Base-by-base conservation (phyloP, 164 flowering plant genomes). In the Cinnamomum chago region DNA sequence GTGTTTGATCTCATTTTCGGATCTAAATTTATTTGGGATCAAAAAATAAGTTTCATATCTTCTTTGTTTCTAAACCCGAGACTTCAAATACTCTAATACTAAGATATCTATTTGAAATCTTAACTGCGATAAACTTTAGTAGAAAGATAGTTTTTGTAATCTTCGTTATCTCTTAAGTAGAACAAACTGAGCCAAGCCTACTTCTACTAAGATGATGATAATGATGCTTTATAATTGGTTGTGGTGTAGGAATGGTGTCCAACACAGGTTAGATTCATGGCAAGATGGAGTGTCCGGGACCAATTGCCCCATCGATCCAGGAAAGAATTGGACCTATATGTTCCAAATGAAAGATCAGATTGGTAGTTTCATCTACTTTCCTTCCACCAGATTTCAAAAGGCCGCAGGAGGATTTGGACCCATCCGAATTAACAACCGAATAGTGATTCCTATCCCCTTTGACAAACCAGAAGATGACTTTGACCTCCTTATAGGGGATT, bases 231-330 rank as follows among this genome's bases (percentile, higher is more conserved):
- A 20, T 2, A 13, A 67, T 55, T 1, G 77, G 68, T 4, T 79
- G 73, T 62, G 60, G 5, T 81, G 74, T 55, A 91, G 94, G 94
- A 90, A 90, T 73, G 94, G 94, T 0, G 86, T 92, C 70, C 89
- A 90, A 72, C 90, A 85, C 62, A 79, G 93, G 72, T 76, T 78
- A 51, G 83, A 89, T 75, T 87, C 97, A 58, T 92, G 95, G 93
- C 93, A 92, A 82, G 97, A 92, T 71, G 93, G 97, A 24, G 91
- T 89, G 10, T 86, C 86, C 0, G 93, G 92, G 14, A 90, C 92
- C 15, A 92, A 92, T 72, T 92, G 93, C 66, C 92, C 92, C 0
- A 88, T 92, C 50, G 76, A 18, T 28, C 89, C 95, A 0, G 90
- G 91, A 0, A 75, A 17, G 3, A 92, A 87, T 69, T 92, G 93